Base-by-base conservation (phyloP, 1,139 yeast genomes). In the Hyphopichia pseudoburtonii region DNA sequence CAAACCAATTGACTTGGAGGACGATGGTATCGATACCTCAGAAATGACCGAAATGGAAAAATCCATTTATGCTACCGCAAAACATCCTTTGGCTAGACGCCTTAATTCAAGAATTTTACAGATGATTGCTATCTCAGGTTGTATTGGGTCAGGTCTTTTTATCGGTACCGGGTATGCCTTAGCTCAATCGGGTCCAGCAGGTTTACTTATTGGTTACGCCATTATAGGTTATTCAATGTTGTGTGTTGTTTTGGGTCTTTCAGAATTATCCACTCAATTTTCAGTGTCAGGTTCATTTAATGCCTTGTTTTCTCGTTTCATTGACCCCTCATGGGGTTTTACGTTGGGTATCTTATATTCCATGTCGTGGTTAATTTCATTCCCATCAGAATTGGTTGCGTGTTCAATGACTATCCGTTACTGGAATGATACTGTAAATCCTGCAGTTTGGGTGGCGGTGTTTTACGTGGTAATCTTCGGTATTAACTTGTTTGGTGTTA, bases 141-240 rank as follows among this genome's bases (percentile, higher is more conserved):
- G 66, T 35, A 68, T 70, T 37, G 66, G 68, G 42, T 64, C 80
- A 11, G 80, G 80, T 49, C 57, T 74, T 38, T 73, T 73, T 50
- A 85, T 87, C 10, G 84, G 88, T 39, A 76, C 83, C 42, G 95
- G 95, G 21, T 71, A 74, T 37, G 84, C 85, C 2, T 65, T 88
- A 44, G 66, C 73, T 38, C 68, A 64, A 15, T 86, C 86, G 56
- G 92, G 92, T 30, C 90, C 92, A 11, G 88, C 81, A 3, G 70
- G 81, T 33, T 56, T 80, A 31, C 64, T 82, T 23, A 74, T 82
- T 40, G 81, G 77, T 45, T 65, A 50, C 50, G 63, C 62, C 50
- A 56, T 70, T 39, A 70, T 70, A 23, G 75, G 75, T 22, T 56
- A 60, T 36, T 53, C 70, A 41, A 60, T 80, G 42, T 76, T 70